These are phyloP conservation scores for Helotiales sp. DNA, from an alignment of 2,329 filamentous ascomycete species.

Conservation along the genomic window DNA sequence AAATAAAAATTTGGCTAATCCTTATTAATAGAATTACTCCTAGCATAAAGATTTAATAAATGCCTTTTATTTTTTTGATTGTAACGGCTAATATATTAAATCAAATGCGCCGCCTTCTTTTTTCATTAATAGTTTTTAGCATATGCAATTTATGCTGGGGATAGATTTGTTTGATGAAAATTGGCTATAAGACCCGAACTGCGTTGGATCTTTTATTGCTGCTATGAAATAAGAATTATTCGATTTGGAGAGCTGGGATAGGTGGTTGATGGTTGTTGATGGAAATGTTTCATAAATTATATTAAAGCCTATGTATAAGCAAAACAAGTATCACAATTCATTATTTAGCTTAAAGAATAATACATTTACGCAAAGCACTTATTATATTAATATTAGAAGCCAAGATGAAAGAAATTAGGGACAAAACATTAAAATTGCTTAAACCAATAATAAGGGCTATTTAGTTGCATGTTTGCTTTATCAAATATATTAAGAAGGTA, in stretches of 20 bases:
- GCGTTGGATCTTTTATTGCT: slow-evolving; percentile 9
- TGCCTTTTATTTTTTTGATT: not conserved
- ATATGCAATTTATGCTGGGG: not conserved
- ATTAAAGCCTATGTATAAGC: not conserved
- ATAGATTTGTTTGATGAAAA: not conserved
- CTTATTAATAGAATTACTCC: not conserved
- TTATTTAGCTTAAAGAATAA: no score
- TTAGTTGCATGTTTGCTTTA: no score
- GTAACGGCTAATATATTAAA: not conserved
- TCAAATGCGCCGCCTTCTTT: not conserved
- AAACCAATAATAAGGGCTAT: no score
- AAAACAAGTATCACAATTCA: not conserved
- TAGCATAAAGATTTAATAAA: not conserved
- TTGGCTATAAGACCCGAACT: slow-evolving; percentile 10
- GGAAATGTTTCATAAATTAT: not conserved
- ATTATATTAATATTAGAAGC: no score
- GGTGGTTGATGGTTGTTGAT: not conserved
- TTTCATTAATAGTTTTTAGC: no score
- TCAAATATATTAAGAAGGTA: no score
- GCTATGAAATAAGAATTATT: slow-evolving; percentile 8
- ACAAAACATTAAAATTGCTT: no score
- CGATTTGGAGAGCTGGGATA: not conserved
- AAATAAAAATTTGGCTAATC: not conserved
- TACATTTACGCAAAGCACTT: no score
- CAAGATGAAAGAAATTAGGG: no score